Percentiles rank a stretch among this genome's conserved stretches.
Conservation (phyloP, 2,329 filamentous ascomycete species). For the Chaetomium sp. region DNA sequence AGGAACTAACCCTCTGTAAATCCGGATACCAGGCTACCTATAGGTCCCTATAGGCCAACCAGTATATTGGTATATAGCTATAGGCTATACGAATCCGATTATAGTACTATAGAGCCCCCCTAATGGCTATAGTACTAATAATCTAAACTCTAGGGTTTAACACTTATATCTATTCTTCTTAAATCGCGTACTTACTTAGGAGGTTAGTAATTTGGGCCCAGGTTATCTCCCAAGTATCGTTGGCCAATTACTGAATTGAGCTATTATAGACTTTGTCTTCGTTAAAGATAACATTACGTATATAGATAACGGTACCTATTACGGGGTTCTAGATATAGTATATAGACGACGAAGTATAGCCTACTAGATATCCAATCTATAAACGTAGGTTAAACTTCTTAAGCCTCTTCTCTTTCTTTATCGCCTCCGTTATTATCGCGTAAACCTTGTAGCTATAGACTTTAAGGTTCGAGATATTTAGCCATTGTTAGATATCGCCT, state of each 20-base stretch:
- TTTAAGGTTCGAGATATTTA: not conserved
- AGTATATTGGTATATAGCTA: too few species aligned
- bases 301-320: slow-evolving; percentile 9
- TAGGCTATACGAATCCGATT: too few species aligned
- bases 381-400: not conserved
- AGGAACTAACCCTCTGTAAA: too few species aligned
- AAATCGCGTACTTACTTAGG: not conserved
- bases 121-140: too few species aligned
- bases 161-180: too few species aligned
- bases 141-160: too few species aligned
- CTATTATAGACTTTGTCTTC: slow-evolving; percentile 14
- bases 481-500: not conserved
- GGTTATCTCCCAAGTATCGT: not conserved
- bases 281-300: slow-evolving; percentile 22
- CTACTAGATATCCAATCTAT: slow-evolving; percentile 22
- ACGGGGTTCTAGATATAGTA: slow-evolving; percentile 22
- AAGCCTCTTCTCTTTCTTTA: not conserved
- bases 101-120: too few species aligned
- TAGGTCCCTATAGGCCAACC: too few species aligned
- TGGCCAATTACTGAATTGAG: slow-evolving; percentile 9
- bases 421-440: not conserved
- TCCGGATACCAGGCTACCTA: too few species aligned
- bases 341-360: slow-evolving; percentile 20
- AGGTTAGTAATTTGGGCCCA: not conserved
- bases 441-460: not conserved